A percentile compares a stretch with the other conserved stretches of the same genome.
These are phyloP conservation scores for Azolla pinnata DNA, from an alignment of 75 land plant genomes.

Conservation along the genomic window DNA sequence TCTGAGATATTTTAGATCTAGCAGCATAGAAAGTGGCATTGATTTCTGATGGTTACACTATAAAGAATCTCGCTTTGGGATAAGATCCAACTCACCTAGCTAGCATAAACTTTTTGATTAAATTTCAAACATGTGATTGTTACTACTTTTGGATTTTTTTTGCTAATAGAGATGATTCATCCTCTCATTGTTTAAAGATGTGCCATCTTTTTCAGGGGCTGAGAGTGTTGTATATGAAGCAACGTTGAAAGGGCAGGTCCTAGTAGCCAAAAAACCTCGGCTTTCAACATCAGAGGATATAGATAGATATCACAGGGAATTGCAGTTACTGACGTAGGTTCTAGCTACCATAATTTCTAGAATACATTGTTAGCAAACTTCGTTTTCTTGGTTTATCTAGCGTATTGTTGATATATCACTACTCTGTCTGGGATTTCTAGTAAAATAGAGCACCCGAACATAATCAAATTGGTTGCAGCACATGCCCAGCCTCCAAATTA, in stretches of 20 bases:
- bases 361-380: not conserved
- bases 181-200: no score
- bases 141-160: no score
- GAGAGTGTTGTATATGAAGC: slow-evolving; percentile 91
- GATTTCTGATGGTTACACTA: no score
- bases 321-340: slow-evolving; percentile 71
- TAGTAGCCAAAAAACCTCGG: slow-evolving; percentile 82
- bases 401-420: not conserved
- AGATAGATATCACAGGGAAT: slow-evolving; percentile 66
- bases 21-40: no score
- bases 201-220: slow-evolving; percentile 37
- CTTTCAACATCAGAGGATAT: slow-evolving; percentile 67
- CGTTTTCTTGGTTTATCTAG: not conserved
- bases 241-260: slow-evolving; percentile 38
- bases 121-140: no score
- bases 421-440: slow-evolving; percentile 16
- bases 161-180: no score
- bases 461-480: slow-evolving; percentile 66
- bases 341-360: no score
- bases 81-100: no score
- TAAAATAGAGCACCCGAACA: slow-evolving; percentile 65
- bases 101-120: no score
- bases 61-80: no score
- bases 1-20: no score
- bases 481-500: slow-evolving; percentile 91